Evolutionary conservation across 371 early-diverging fungal species (phyloP), one percentile per base, ranked within the genome.

Genomic region (Mucor circinelloides): DNA sequence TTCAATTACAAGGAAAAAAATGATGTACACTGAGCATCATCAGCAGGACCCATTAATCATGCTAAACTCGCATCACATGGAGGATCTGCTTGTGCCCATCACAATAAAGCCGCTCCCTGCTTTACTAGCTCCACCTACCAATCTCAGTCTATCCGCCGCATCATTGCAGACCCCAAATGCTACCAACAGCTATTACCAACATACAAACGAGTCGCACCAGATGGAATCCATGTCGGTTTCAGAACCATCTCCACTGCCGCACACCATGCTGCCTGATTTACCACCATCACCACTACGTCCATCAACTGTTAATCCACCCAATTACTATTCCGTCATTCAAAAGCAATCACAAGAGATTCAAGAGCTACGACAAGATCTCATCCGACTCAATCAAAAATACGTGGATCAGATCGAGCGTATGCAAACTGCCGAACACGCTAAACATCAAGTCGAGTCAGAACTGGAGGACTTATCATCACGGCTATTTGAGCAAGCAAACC

Each of bases 401-500:
- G 28, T 64, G 13, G 42, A 61, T 10, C 72, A 72, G 23, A 61
- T 60, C 23, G 65, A 68, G 7, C 60, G 54, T 13, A 38, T 50
- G 3, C 48, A 64, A 32, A 40, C 30, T 28, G 64, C 65, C 3
- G 63, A 66, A 34, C 63, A 62, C 12, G 66, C 63, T 2, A 67
- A 58, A 52, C 32, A 36, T 9, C 57, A 64, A 31, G 54, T 69
- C 3, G 74, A 76, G 32, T 54, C 63, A 7, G 77, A 76, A 48
- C 46, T 76, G 7, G 73, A 76, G 28, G 77, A 76, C 28, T 40
- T 76, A 6, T 73, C 77, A 2, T 50, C 31, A 1, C 12, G 55
- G 2, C 44, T 76, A n/a, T 76, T 76, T 59, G 74, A 76, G 25
- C 69, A 76, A 25, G 77, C 77, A 10, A 76, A 76, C 23, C 55